These are phyloP conservation scores for Gyrodon lividus DNA, from an alignment of 768 basidiomycete genomes.

Conservation along the genomic window DNA sequence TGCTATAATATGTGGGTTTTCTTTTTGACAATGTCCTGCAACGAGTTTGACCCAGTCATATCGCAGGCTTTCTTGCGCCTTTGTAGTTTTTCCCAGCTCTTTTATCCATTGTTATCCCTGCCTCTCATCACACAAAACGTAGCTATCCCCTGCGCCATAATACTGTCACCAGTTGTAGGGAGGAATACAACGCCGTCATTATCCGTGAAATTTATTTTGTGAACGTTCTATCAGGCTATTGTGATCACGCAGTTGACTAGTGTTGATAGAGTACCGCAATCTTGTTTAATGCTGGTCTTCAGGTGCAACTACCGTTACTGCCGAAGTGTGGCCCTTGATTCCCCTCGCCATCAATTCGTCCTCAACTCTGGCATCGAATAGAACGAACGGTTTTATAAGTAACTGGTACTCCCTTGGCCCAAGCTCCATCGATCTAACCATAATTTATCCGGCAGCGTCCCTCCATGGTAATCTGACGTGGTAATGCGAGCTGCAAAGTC, in stretches of 20 bases:
- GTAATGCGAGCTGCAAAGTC: slow-evolving; percentile 1
- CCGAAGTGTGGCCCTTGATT: background rate
- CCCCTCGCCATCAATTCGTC: background rate
- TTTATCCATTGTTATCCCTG: background rate
- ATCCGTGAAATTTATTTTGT: background rate
- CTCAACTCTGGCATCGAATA: background rate
- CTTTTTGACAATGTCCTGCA: background rate
- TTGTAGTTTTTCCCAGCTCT: slow-evolving; percentile 6
- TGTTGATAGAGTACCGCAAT: slow-evolving; percentile 11
- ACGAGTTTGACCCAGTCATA: background rate
- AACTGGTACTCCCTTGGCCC: no score
- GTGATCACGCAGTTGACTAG: slow-evolving; percentile 6
- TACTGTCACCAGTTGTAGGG: slow-evolving; percentile 17
- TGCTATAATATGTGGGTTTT: slow-evolving; percentile 1
- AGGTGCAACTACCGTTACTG: background rate
- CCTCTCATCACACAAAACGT: slow-evolving; percentile 13
- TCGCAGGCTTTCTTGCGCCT: background rate
- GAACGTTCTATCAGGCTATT: slow-evolving; percentile 1
- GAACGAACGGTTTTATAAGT: background rate
- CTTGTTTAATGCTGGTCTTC: background rate
- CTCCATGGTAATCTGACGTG: slow-evolving; percentile 13
- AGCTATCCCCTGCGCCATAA: slow-evolving; percentile 19
- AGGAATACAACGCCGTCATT: slow-evolving; percentile 10
- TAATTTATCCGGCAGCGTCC: no score
- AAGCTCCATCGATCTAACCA: no score